A percentile compares a stretch with the other conserved stretches of the same genome.
These are phyloP conservation scores for Exophiala lecanii-corni DNA, from an alignment of 2,329 filamentous ascomycete species.

Conservation along the genomic window DNA sequence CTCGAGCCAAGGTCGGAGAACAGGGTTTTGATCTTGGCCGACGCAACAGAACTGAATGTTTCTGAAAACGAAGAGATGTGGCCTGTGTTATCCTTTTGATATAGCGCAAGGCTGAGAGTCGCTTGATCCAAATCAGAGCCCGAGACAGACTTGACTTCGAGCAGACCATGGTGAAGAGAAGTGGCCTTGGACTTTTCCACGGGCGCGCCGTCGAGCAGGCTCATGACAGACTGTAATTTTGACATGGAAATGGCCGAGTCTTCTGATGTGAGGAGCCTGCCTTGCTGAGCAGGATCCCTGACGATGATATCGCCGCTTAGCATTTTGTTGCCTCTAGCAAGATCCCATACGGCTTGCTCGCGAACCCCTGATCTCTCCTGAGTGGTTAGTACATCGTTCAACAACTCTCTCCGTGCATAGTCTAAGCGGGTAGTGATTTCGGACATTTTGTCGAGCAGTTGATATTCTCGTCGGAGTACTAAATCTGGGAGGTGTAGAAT, in stretches of 20 bases:
- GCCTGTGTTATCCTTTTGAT: slow-evolving; percentile 62
- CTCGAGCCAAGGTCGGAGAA: slow-evolving; percentile 79
- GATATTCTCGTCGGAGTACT: slow-evolving; percentile 76
- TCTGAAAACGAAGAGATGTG: slow-evolving; percentile 70
- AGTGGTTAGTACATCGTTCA: slow-evolving; percentile 87
- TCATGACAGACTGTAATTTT: slow-evolving; percentile 92
- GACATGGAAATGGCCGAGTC: slow-evolving; percentile 91
- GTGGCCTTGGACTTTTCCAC: slow-evolving; percentile 62
- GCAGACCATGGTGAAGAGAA: slow-evolving; percentile 57
- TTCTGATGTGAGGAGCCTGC: slow-evolving; percentile 81
- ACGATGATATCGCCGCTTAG: slow-evolving; percentile 93
- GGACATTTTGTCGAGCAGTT: slow-evolving; percentile 73
- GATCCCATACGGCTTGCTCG: slow-evolving; percentile 90
- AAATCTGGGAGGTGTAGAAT: slow-evolving; percentile 93
- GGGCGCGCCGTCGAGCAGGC: slow-evolving; percentile 79
- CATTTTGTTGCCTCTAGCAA: slow-evolving; percentile 91
- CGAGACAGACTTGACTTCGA: slow-evolving; percentile 78
- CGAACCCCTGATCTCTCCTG: slow-evolving; percentile 76
- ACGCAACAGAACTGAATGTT: slow-evolving; percentile 64
- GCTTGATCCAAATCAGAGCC: slow-evolving; percentile 72
- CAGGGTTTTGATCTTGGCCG: slow-evolving; percentile 71
- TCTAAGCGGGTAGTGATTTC: slow-evolving; percentile 78
- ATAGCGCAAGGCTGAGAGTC: slow-evolving; percentile 72
- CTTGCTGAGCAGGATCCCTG: slow-evolving; percentile 75
- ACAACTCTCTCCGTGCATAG: slow-evolving; percentile 76